phyloP scores from a whole-genome alignment of 306 rosid genomes.

The Trichosanthes truncata region DNA sequence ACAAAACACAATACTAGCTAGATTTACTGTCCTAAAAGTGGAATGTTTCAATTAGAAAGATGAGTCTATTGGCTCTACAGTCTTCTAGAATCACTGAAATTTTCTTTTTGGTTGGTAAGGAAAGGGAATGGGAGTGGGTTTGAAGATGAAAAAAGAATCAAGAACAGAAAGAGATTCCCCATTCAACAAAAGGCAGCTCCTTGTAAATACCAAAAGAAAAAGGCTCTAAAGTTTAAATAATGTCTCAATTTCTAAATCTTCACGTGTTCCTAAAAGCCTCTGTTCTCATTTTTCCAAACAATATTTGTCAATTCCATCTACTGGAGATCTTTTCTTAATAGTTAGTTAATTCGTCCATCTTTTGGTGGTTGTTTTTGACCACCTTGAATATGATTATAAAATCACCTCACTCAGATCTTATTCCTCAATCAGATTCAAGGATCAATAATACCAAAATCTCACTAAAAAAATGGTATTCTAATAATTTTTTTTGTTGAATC shows the following conservation, averaged over 20 bases:
- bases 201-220: not conserved
- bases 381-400: not conserved
- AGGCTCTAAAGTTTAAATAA: not conserved
- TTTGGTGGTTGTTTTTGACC: not conserved
- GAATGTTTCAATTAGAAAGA: not conserved
- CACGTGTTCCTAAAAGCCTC: not conserved
- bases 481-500: not conserved
- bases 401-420: not conserved
- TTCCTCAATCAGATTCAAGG: not conserved
- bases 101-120: constrained; percentile 1
- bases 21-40: not conserved
- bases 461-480: not conserved
- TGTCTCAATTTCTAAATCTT: not conserved
- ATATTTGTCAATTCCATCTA: not conserved
- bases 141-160: not conserved
- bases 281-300: not conserved
- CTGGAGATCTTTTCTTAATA: not conserved
- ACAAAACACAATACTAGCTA: not conserved
- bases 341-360: not conserved
- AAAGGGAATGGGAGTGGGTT: not conserved
- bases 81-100: not conserved
- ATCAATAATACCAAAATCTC: not conserved
- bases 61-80: not conserved
- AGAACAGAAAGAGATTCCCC: not conserved
- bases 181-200: constrained; percentile 10